phyloP scores from a whole-genome alignment of 371 early-diverging fungal species.

The Apophysomyces variabilis region DNA sequence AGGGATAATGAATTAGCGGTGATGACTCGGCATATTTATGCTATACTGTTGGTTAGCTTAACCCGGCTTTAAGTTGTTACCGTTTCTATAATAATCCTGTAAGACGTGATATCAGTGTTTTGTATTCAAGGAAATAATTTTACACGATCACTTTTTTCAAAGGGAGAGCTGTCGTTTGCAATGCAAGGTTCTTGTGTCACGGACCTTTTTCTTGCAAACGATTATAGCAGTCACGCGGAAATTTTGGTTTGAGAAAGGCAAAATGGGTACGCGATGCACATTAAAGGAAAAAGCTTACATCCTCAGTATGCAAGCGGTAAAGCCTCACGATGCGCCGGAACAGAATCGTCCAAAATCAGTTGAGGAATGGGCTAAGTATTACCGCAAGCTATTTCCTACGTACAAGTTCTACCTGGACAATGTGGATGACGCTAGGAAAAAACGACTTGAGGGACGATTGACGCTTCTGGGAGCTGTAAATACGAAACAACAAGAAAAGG shows the following conservation, averaged over 20 bases:
- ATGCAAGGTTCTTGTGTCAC: too few species aligned
- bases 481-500: neutral
- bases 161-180: too few species aligned
- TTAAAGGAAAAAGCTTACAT: constrained; percentile 7
- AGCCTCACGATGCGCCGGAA: constrained; percentile 8
- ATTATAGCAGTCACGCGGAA: too few species aligned
- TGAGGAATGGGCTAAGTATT: neutral
- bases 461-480: constrained; percentile 42
- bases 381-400: constrained; percentile 15
- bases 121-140: too few species aligned
- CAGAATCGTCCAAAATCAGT: neutral
- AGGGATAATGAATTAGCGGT: too few species aligned
- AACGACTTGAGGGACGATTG: constrained; percentile 32
- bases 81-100: too few species aligned
- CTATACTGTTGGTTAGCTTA: too few species aligned
- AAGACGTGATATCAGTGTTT: too few species aligned
- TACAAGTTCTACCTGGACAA: constrained; percentile 43
- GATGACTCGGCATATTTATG: too few species aligned
- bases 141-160: too few species aligned
- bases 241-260: neutral
- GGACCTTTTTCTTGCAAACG: too few species aligned
- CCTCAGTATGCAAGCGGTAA: constrained; percentile 3
- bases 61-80: too few species aligned
- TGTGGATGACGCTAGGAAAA: constrained; percentile 28
- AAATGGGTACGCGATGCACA: neutral